Evolutionary conservation across 306 rosid species (phyloP), one percentile per base, ranked within the genome.

Genomic region (Glycine soja): DNA sequence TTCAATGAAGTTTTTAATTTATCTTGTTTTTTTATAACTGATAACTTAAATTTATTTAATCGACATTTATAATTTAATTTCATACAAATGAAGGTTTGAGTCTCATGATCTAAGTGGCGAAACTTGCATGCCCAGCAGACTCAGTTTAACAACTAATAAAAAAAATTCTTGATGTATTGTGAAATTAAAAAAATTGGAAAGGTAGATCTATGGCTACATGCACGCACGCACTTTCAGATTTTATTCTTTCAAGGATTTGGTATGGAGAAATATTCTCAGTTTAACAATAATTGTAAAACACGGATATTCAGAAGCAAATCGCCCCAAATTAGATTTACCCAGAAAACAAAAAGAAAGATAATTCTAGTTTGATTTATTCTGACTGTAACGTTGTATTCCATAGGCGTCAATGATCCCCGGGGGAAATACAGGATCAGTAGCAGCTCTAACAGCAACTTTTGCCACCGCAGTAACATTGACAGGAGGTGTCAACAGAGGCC

Each of bases 371-470:
- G 86, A 84, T 82, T 91, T 95, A 6, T 24, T 83, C 66, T 90
- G 92, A 85, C 86, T 88, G 68, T 95, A 91, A 12, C 97, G 94
- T 80, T 89, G 97, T 43, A 95, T 91, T 61, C 98, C 97, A 6
- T 88, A 73, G 51, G 91, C 83, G 61, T 95, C 99, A 18, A 95
- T 36, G 81, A 95, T 85, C 73, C 98, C 98, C 0, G 99, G 99
- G 32, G 99, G 99, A 74, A 95, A 95, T 74, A 95, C 98, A 0
- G 98, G 95, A 48, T 95, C 99, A 4, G 95, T 88, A 10, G 99
- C 99, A 69, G 95, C 99, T 88, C 97, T 92, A 71, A 95, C 94
- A 61, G 99, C 93, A 72, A 95, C 98, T 65, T 89, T 88, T 0
- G 98, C 94, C 79, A 95, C 93, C 1, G 90, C 81, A 36, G 90